phyloP scores from a whole-genome alignment of 1,284 basidiomycete genomes.

The Moesziomyces antarcticus region DNA sequence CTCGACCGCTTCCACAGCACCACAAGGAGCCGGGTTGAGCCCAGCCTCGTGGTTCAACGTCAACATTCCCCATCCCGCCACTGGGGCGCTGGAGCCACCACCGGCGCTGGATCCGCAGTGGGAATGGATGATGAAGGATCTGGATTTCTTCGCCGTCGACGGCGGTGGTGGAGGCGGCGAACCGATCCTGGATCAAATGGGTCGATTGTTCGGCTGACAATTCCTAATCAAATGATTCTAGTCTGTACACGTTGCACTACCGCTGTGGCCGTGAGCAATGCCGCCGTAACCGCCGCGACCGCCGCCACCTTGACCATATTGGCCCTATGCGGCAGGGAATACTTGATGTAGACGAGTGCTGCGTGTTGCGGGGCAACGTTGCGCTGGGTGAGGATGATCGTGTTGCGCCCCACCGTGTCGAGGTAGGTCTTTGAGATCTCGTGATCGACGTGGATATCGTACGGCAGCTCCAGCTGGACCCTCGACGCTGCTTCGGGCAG shows the following conservation, averaged over 20 bases:
- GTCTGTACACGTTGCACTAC: slow-evolving; percentile 41
- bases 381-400: slow-evolving; percentile 78
- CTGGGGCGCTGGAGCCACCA: neutral
- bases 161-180: slow-evolving; percentile 42
- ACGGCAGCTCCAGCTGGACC: slow-evolving; percentile 77
- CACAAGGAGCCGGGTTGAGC: neutral
- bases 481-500: slow-evolving; percentile 93
- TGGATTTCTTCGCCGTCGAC: slow-evolving; percentile 38
- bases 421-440: slow-evolving; percentile 85
- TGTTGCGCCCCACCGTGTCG: slow-evolving; percentile 89
- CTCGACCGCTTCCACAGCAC: too few species aligned
- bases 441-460: slow-evolving; percentile 76
- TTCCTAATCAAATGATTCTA: slow-evolving; percentile 16
- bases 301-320: slow-evolving; percentile 51
- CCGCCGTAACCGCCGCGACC: slow-evolving; percentile 23
- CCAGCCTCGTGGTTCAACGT: slow-evolving; percentile 18
- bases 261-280: slow-evolving; percentile 25
- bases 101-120: slow-evolving; percentile 18
- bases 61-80: neutral
- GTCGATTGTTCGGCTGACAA: slow-evolving; percentile 22
- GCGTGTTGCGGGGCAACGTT: slow-evolving; percentile 28
- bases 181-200: slow-evolving; percentile 49
- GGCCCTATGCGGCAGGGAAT: slow-evolving; percentile 34
- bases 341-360: slow-evolving; percentile 50
- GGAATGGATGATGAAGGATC: slow-evolving; percentile 48